phyloP scores from a whole-genome alignment of 371 early-diverging fungal genomes.

The Mortierella sp. region DNA sequence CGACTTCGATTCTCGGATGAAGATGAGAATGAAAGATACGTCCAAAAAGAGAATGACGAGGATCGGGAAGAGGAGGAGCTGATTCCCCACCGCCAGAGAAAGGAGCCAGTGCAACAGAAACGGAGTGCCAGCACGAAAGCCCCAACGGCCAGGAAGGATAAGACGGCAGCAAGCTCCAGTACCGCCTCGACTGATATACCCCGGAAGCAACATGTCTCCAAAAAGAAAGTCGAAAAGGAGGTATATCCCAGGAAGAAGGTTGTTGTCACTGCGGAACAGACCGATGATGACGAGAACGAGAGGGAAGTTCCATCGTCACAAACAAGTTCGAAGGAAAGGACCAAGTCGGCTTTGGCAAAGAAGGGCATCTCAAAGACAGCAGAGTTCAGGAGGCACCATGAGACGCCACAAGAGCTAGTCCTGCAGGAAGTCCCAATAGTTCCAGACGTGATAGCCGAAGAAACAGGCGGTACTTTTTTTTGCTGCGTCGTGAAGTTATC shows the following conservation, averaged over 20 bases:
- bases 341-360: background rate
- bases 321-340: background rate
- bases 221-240: background rate
- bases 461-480: slow-evolving; percentile 22
- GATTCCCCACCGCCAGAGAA: background rate
- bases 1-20: slow-evolving; percentile 40
- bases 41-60: slow-evolving; percentile 11
- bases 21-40: slow-evolving; percentile 2
- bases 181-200: slow-evolving; percentile 7
- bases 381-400: background rate
- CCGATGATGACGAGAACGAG: slow-evolving; percentile 2
- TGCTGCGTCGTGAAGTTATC: too few species aligned
- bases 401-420: slow-evolving; percentile 3
- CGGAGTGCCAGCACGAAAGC: slow-evolving; percentile 12
- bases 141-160: slow-evolving; percentile 1
- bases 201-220: slow-evolving; percentile 3
- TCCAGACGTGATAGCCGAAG: slow-evolving; percentile 23
- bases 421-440: slow-evolving; percentile 31
- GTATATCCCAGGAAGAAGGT: background rate
- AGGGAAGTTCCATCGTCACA: slow-evolving; percentile 2
- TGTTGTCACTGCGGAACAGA: background rate
- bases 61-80: slow-evolving; percentile 13
- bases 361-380: background rate
- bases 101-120: slow-evolving; percentile 12
- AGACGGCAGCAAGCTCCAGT: background rate